A percentile compares a stretch with the other conserved stretches of the same genome.
Evolutionary conservation across 768 basidiomycete species (phyloP).

Genomic region (Ramaria rubella): DNA sequence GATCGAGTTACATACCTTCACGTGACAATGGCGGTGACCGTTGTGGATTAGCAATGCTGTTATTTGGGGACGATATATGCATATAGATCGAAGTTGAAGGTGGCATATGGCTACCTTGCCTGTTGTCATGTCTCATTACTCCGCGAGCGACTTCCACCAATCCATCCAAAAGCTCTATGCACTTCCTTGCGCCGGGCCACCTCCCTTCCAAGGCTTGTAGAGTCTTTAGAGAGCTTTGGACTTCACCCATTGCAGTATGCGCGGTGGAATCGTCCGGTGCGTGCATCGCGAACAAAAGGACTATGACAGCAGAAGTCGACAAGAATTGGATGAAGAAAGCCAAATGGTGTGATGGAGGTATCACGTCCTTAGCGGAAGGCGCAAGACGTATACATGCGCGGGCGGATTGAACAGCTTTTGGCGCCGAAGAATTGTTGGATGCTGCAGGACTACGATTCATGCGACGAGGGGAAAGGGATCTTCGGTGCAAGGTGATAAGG

Average conservation of each 20-base stretch:
- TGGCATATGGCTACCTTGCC: conserved; percentile 57
- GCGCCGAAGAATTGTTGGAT: conserved; percentile 58
- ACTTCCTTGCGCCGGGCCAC: conserved; percentile 86
- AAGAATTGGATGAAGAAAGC: conserved; percentile 87
- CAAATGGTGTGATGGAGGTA: conserved; percentile 79
- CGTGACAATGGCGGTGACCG: conserved; percentile 2
- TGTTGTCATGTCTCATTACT: conserved; percentile 52
- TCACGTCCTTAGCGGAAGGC: conserved; percentile 75
- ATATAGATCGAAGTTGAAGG: conserved; percentile 7
- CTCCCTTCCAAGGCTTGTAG: conserved; percentile 77
- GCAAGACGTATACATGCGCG: conserved; percentile 81
- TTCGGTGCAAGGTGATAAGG: conserved; percentile 80
- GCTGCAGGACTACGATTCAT: conserved; percentile 66
- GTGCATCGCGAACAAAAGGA: conserved; percentile 83
- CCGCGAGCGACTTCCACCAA: conserved; percentile 10
- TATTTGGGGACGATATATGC: neutral
- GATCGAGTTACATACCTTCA: conserved; percentile 1
- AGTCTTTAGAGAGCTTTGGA: conserved; percentile 60
- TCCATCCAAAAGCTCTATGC: conserved; percentile 62
- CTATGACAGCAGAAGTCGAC: conserved; percentile 83
- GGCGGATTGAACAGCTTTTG: conserved; percentile 77
- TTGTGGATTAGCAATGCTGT: neutral
- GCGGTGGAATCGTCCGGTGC: conserved; percentile 57
- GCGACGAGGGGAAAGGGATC: conserved; percentile 54
- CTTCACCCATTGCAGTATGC: conserved; percentile 77